phyloP scores from a whole-genome alignment of 1,284 basidiomycete species.

The Ganoderma boninense region DNA sequence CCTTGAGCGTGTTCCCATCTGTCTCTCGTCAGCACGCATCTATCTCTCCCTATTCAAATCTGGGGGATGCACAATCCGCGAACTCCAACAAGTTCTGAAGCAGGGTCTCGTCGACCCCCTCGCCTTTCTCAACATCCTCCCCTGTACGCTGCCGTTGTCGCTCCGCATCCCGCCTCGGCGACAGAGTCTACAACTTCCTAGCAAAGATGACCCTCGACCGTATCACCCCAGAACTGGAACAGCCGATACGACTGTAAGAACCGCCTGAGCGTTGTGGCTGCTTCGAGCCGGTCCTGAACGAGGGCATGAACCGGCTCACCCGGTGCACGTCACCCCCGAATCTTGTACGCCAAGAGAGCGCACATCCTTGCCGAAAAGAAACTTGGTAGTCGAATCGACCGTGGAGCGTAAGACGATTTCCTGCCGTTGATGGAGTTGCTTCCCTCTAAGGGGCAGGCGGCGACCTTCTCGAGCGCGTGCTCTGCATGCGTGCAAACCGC shows the following conservation, averaged over 20 bases:
- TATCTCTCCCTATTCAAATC: too few species aligned
- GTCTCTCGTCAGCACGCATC: conserved; percentile 22
- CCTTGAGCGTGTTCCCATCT: conserved; percentile 42
- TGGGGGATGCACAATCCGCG: too few species aligned
- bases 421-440: conserved; percentile 60
- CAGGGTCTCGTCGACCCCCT: too few species aligned
- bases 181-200: conserved; percentile 61
- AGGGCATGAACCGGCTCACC: conserved; percentile 40
- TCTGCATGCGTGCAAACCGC: conserved; percentile 36
- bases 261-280: conserved; percentile 48
- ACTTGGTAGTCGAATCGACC: conserved; percentile 49
- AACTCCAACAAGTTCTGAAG: too few species aligned
- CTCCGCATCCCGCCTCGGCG: conserved; percentile 31
- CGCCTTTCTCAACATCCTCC: too few species aligned
- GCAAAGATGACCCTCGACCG: conserved; percentile 52
- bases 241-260: conserved; percentile 51
- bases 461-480: conserved; percentile 41
- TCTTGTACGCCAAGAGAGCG: conserved; percentile 38
- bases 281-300: conserved; percentile 46
- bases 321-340: conserved; percentile 27
- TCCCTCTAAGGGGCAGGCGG: conserved; percentile 44
- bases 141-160: too few species aligned
- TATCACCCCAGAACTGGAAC: conserved; percentile 55
- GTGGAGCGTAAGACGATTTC: conserved; percentile 49
- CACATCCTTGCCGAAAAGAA: conserved; percentile 48